Percentiles rank a stretch among this genome's conserved stretches.
Evolutionary conservation across 2,329 filamentous ascomycete species (phyloP).

Genomic region (Penicillium thymicola): DNA sequence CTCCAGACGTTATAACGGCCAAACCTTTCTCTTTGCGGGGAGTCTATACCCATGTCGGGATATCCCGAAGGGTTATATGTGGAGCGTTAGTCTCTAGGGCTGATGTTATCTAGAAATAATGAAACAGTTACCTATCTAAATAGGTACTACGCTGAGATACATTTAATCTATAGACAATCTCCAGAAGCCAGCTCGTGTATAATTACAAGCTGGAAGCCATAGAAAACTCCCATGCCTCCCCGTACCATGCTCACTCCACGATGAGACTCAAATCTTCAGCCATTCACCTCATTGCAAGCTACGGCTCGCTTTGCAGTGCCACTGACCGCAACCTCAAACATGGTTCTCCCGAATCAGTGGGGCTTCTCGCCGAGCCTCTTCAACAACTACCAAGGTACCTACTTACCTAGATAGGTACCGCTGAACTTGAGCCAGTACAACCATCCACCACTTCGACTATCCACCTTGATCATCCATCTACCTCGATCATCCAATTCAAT

Average conservation of each 20-base stretch:
- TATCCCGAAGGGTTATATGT: neutral
- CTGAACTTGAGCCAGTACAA: slow-evolving; percentile 9
- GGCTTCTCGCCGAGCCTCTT: slow-evolving; percentile 8
- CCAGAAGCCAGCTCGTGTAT: neutral
- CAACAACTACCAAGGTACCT: neutral
- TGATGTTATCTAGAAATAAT: too few relatives aligned
- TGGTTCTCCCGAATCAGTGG: slow-evolving; percentile 5
- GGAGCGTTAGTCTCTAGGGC: neutral
- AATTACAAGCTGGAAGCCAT: neutral
- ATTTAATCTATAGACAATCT: neutral
- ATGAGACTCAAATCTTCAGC: neutral
- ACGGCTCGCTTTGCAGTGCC: neutral
- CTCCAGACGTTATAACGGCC: neutral
- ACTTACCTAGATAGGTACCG: too few relatives aligned
- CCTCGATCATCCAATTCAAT: too few relatives aligned
- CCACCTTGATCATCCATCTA: too few relatives aligned
- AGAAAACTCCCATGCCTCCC: too few relatives aligned
- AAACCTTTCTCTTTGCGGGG: neutral
- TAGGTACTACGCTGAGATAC: too few relatives aligned
- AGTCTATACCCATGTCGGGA: neutral
- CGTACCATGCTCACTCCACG: neutral
- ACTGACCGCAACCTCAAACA: slow-evolving; percentile 2
- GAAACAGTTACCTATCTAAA: too few relatives aligned
- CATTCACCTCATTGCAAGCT: neutral
- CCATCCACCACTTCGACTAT: too few relatives aligned